These are phyloP conservation scores for Colletotrichum cordylinicola DNA, from an alignment of 2,329 filamentous ascomycete species.

Conservation along the genomic window DNA sequence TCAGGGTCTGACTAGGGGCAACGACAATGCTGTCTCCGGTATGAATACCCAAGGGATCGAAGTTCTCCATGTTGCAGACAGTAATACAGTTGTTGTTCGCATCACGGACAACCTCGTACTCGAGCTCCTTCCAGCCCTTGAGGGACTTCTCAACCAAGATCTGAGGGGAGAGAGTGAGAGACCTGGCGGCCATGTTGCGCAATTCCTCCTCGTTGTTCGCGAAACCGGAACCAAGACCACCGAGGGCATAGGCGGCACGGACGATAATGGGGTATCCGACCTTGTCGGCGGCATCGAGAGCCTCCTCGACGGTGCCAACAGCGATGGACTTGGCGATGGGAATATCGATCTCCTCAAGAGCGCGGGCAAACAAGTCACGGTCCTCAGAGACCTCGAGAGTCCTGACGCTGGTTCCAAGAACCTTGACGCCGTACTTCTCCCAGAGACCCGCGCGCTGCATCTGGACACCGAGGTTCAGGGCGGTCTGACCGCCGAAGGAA, in stretches of 20 bases:
- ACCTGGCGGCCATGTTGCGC: conserved; percentile 89
- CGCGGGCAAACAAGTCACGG: conserved; percentile 93
- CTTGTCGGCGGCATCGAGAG: conserved; percentile 82
- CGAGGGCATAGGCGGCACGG: conserved; percentile 93
- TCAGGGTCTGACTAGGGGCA: conserved; percentile 94
- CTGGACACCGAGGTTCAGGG: conserved; percentile 93
- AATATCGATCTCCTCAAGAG: conserved; percentile 95
- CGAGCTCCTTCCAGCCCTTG: conserved; percentile 99
- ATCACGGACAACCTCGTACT: conserved; percentile 98
- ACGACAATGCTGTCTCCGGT: conserved; percentile 99
- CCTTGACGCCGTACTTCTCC: conserved; percentile 93
- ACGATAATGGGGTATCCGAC: conserved; percentile 98
- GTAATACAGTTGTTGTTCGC: conserved; percentile 88
- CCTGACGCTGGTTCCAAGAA: conserved; percentile 92
- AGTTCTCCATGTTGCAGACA: conserved; percentile 70
- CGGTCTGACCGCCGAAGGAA: conserved; percentile 96
- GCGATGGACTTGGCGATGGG: conserved; percentile 97
- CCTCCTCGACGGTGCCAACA: conserved; percentile 89
- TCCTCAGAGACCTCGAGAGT: conserved; percentile 96
- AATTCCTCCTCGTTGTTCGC: conserved; percentile 94
- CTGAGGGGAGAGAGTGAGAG: conserved; percentile 91
- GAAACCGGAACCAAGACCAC: conserved; percentile 95
- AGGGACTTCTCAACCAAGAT: conserved; percentile 98
- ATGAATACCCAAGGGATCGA: conserved; percentile 95
- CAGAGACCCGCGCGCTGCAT: conserved; percentile 97